phyloP scores from a whole-genome alignment of 2,329 filamentous ascomycete species.

The Sporothrix phasma region DNA sequence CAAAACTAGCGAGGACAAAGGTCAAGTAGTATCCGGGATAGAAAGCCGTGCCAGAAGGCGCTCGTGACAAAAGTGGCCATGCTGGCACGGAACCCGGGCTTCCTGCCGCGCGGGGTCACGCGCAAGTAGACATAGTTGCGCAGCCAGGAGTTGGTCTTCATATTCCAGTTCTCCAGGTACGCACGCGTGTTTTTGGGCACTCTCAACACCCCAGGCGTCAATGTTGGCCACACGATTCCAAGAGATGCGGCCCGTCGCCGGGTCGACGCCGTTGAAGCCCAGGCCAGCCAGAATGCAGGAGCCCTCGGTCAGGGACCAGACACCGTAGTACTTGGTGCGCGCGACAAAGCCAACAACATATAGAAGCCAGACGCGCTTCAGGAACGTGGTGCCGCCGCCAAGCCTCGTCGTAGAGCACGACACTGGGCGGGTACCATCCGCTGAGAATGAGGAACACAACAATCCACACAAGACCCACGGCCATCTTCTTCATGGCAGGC shows the following conservation, averaged over 20 bases:
- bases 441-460: slow-evolving; percentile 61
- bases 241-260: slow-evolving; percentile 69
- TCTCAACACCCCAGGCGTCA: slow-evolving; percentile 73
- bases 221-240: slow-evolving; percentile 92
- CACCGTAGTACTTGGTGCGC: slow-evolving; percentile 90
- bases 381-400: slow-evolving; percentile 57
- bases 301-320: slow-evolving; percentile 88
- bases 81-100: slow-evolving; percentile 90
- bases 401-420: slow-evolving; percentile 37
- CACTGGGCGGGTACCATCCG: slow-evolving; percentile 43
- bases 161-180: slow-evolving; percentile 92
- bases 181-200: slow-evolving; percentile 87
- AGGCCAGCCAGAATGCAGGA: slow-evolving; percentile 88
- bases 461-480: slow-evolving; percentile 68
- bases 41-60: slow-evolving; percentile 96
- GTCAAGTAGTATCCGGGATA: slow-evolving; percentile 92
- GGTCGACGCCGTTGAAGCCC: slow-evolving; percentile 88
- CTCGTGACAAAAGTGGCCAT: slow-evolving; percentile 90
- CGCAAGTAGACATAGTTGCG: slow-evolving; percentile 92
- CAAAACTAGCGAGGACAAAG: slow-evolving; percentile 80
- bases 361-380: slow-evolving; percentile 65
- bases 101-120: slow-evolving; percentile 89
- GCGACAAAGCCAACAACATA: slow-evolving; percentile 76
- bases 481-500: slow-evolving; percentile 69
- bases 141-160: slow-evolving; percentile 96